Evolutionary conservation across 768 basidiomycete genomes (phyloP), one percentile per base, ranked within the genome.

Genomic region (Amanita inopinata): DNA sequence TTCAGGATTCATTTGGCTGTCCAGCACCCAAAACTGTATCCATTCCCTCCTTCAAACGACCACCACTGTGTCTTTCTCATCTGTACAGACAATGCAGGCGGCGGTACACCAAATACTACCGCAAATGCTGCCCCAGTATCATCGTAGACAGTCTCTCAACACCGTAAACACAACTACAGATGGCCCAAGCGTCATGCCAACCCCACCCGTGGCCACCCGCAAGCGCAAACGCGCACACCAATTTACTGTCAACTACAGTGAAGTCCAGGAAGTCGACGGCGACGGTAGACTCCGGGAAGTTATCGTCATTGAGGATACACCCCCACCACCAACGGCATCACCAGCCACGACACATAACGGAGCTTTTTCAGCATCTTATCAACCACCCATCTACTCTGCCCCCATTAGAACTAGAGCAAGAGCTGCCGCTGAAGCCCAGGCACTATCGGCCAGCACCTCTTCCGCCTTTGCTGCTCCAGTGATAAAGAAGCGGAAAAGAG

Each of bases 231-330:
- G 85, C 58, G 72, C 80, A 22, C 80, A 82, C 53, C 82, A 85
- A 53, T 84, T 74, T 60, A 82, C 80, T 17, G 81, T 90, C 61
- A 82, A 75, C 67, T 90, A 88, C 69, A 86, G 82, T 57, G 86
- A 90, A 59, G 84, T 88, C 30, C 80, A 89, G 54, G 88, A 91
- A 64, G 73, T 89, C 58, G 88, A 91, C 63, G 71, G 69, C 52
- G 68, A 81, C 37, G 88, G 88, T 47, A 68, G 71, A 51, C 69
- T 88, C 28, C 68, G 88, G 40, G 88, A 91, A 61, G 83, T 91
- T 58, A 91, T 92, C 62, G 82, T 92, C 53, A 89, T 92, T 61
- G 89, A 92, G 53, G 89, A 92, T 66, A 90, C 89, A 33, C 88
- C 88, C 20, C 81, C 82, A 27, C 87, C 87, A 32, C 76, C 80